These are phyloP conservation scores for Cajanus cajan DNA, from an alignment of 306 rosid species.

Conservation along the genomic window DNA sequence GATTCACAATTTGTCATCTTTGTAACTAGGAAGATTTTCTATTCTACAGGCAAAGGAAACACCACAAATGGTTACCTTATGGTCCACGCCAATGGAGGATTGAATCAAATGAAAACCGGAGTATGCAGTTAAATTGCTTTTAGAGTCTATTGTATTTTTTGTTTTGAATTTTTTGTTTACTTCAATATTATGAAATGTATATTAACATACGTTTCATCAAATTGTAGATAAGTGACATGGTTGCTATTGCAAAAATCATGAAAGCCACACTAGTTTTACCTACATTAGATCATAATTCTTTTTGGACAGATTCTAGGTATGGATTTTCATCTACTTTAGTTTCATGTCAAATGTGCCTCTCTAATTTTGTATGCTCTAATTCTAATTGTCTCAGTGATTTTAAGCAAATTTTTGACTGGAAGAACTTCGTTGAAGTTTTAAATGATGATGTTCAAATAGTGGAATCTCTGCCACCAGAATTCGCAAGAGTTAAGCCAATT, in stretches of 20 bases:
- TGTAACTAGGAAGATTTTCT: constrained; percentile 24
- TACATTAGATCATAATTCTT: constrained; percentile 62
- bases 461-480: constrained; percentile 48
- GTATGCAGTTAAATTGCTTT: constrained; percentile 23
- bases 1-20: background rate
- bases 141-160: background rate
- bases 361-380: background rate
- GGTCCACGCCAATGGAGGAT: constrained; percentile 64
- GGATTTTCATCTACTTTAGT: background rate
- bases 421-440: constrained; percentile 60
- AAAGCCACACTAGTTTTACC: constrained; percentile 69
- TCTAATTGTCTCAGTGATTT: constrained; percentile 49
- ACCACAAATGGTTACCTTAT: constrained; percentile 63
- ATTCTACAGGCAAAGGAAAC: constrained; percentile 32
- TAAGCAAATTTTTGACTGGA: constrained; percentile 59
- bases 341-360: background rate
- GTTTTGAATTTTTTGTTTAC: background rate
- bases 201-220: background rate
- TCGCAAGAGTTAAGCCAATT: constrained; percentile 33
- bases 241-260: constrained; percentile 70
- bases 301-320: constrained; percentile 73
- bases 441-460: constrained; percentile 48
- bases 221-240: constrained; percentile 77
- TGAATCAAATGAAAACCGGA: constrained; percentile 80
- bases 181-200: background rate